Conservation (phyloP, 345 rosid genomes). For the Populus alba region DNA sequence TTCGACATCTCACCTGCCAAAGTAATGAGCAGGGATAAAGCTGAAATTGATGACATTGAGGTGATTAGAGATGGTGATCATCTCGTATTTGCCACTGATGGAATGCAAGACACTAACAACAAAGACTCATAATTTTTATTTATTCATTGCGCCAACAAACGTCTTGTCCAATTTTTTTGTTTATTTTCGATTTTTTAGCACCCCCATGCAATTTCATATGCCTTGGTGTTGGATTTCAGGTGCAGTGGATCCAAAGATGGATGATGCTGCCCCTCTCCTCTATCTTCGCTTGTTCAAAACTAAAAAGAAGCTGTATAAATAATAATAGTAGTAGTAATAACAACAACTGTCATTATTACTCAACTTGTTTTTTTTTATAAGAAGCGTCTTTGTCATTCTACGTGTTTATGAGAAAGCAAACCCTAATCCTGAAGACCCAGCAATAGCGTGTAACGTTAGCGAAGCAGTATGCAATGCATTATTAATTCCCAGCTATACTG, state of each 20-base stretch:
- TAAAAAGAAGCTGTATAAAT: no score
- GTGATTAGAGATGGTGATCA: conserved; percentile 83
- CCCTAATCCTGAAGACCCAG: no score
- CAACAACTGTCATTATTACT: no score
- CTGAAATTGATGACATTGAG: conserved; percentile 66
- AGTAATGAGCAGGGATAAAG: conserved; percentile 50
- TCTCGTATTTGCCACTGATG: conserved; percentile 48
- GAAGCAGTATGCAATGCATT: no score
- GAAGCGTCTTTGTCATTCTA: no score
- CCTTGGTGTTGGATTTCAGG: no score
- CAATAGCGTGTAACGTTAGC: no score
- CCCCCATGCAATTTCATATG: background rate
- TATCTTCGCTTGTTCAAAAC: no score
- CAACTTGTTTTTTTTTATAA: no score
- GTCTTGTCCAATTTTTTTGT: background rate
- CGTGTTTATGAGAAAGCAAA: no score
- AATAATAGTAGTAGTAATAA: no score
- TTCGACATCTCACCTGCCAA: conserved; percentile 47
- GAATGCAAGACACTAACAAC: background rate
- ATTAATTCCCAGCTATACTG: no score
- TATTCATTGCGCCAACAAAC: background rate
- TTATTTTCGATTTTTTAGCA: background rate
- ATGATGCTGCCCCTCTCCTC: background rate
- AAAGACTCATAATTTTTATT: background rate
- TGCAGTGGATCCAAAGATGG: background rate